A percentile compares a stretch with the other conserved stretches of the same genome.
These are phyloP conservation scores for Backusella tuberculispora DNA, from an alignment of 192 early-diverging fungal genomes.

Conservation along the genomic window DNA sequence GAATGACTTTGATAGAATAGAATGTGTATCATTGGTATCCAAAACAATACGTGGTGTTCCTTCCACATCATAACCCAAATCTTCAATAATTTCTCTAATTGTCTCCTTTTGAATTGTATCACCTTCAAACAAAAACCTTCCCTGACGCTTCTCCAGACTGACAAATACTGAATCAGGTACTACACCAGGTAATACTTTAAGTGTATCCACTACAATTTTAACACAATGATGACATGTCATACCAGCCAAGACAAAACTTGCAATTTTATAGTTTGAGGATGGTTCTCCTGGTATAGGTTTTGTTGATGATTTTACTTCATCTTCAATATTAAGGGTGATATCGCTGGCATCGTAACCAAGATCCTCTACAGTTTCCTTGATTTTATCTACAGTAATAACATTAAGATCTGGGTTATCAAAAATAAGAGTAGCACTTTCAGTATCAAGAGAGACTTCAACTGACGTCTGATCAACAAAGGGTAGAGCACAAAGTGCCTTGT, in stretches of 20 bases:
- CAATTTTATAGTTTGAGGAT: not conserved
- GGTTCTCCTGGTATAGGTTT: not conserved
- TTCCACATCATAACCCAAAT: slow-evolving; percentile 74
- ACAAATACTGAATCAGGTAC: slow-evolving; percentile 59
- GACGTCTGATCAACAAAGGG: slow-evolving; percentile 12
- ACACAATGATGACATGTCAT: slow-evolving; percentile 93
- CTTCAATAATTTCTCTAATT: slow-evolving; percentile 64
- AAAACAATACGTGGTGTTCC: not conserved
- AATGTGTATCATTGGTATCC: not conserved
- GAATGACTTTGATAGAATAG: not conserved
- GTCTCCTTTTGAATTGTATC: slow-evolving; percentile 32
- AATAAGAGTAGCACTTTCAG: slow-evolving; percentile 1
- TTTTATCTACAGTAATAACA: not conserved
- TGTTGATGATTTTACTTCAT: not conserved
- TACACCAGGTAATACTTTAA: slow-evolving; percentile 57
- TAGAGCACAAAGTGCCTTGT: not conserved
- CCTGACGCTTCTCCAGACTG: slow-evolving; percentile 69
- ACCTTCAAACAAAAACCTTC: slow-evolving; percentile 51
- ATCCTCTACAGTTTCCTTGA: slow-evolving; percentile 19
- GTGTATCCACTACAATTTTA: slow-evolving; percentile 60
- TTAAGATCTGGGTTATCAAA: not conserved
- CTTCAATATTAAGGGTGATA: not conserved
- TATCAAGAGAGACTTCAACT: slow-evolving; percentile 19
- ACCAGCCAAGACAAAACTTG: slow-evolving; percentile 54
- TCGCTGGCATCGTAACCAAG: slow-evolving; percentile 31